Conservation (phyloP, 768 basidiomycete species). For the Hydnomerulius pinastri region DNA sequence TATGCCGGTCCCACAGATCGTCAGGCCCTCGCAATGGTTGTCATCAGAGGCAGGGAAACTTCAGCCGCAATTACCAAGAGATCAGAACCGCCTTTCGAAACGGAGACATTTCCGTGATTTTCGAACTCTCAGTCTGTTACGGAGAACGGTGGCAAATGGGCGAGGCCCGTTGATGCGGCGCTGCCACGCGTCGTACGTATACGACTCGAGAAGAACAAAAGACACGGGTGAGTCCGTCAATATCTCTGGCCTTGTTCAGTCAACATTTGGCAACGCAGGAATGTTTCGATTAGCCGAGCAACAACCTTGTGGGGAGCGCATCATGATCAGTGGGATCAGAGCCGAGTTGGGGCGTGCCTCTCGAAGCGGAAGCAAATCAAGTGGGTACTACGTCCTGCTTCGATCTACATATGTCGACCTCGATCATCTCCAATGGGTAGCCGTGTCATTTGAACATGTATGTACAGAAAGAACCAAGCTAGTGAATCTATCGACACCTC, state of each 20-base stretch:
- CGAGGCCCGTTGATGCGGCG: not conserved
- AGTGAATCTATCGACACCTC: too few relatives aligned
- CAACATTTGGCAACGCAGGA: not conserved
- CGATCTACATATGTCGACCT: not conserved
- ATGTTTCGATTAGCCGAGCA: not conserved
- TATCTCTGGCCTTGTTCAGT: conserved; percentile 1
- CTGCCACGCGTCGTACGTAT: not conserved
- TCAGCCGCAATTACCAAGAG: not conserved
- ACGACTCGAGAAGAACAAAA: not conserved
- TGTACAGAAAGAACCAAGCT: not conserved
- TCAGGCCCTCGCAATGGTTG: not conserved
- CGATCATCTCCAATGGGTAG: not conserved
- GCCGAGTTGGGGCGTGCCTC: not conserved
- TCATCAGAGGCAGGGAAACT: not conserved
- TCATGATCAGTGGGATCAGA: too few relatives aligned
- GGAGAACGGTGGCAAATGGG: not conserved
- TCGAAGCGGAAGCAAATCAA: conserved; percentile 10
- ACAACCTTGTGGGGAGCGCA: too few relatives aligned
- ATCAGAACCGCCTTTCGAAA: not conserved
- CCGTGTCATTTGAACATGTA: not conserved
- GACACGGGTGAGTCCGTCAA: not conserved
- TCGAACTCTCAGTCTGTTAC: not conserved
- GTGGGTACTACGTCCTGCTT: not conserved
- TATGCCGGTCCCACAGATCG: not conserved
- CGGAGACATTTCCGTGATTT: not conserved